A percentile compares a stretch with the other conserved stretches of the same genome.
Conservation (phyloP, 257 asterid species). For the Jacaranda copaia region DNA sequence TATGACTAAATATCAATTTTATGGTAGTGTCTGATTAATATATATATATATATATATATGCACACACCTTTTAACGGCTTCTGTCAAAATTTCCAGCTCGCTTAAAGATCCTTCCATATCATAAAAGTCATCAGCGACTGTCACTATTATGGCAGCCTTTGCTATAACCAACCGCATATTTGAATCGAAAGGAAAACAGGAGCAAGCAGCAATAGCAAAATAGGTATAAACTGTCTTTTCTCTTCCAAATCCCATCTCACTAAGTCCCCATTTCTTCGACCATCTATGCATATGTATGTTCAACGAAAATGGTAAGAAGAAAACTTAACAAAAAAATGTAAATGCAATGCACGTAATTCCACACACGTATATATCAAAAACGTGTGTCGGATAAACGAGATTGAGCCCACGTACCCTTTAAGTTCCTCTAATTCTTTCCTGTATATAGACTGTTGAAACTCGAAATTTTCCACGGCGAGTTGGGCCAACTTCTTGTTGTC, state of each 20-base stretch:
- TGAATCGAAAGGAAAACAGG: constrained; percentile 50
- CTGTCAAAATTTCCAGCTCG: constrained; percentile 51
- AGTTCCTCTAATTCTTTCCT: constrained; percentile 61
- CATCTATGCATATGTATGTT: constrained; percentile 43
- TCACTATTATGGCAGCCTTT: constrained; percentile 54
- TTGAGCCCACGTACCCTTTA: constrained; percentile 41
- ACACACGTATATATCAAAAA: neutral
- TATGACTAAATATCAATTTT: too few species aligned
- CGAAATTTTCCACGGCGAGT: constrained; percentile 59
- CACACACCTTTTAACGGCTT: constrained; percentile 63
- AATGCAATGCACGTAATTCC: too few species aligned
- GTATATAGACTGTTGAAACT: constrained; percentile 53
- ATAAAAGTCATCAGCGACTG: constrained; percentile 67
- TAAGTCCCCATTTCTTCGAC: constrained; percentile 58
- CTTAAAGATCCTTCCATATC: constrained; percentile 59
- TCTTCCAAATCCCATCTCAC: constrained; percentile 74
- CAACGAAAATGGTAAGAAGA: neutral
- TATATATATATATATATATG: too few species aligned
- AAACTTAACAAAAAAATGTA: neutral
- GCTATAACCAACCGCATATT: constrained; percentile 46
- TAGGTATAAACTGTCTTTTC: constrained; percentile 61
- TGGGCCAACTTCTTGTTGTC: constrained; percentile 53
- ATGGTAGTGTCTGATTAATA: too few species aligned
- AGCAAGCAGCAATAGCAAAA: constrained; percentile 54
- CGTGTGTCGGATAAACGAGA: neutral